Base-by-base conservation (phyloP, 176 grass and related monocot species). In the Dactylis glomerata region DNA sequence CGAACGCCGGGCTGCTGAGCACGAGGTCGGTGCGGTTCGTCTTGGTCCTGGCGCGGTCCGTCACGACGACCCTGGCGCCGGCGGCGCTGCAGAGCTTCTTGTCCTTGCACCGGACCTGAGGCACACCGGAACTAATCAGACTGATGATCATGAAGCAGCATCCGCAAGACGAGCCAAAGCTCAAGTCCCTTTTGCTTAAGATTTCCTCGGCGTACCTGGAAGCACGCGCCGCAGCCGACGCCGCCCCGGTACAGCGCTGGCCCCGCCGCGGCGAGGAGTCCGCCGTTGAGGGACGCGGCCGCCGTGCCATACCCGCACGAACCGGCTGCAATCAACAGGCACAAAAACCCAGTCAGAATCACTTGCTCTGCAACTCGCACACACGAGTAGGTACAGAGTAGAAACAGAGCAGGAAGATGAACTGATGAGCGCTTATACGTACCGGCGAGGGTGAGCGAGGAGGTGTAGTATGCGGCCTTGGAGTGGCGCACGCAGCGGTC, bases 51-150 rank as follows among this genome's bases (percentile, higher is more conserved):
- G 87, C 87, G 36, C 86, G 84, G 81, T 96, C 93, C 1, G 93
- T 92, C 62, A 99, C 24, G 5, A 94, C 86, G 3, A 96, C 96
- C 70, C 86, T 89, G 34, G 79, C 89, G 13, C 96, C 96, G 44
- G 83, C 37, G 20, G 22, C 55, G 80, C 36, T 74, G 84, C 96
- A 99, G 0, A 99, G 42, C 67, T 79, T 76, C 17, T 24, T 16
- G 86, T 90, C 89, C 89, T 87, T 94, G 93, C 96, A 99, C 64
- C 91, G 77, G 28, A 95, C 91, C 95, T 98, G 77, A 52, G 49
- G 1, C 22, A 72, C 22, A 50, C 0, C 20, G 20, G 2, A 42
- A 0, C 2, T 1, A 15, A 57, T 5, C 68, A 16, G 3, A 36
- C 37, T 14, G 68, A 17, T 0, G 40, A n/a, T n/a, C 32, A 67